A percentile compares a stretch with the other conserved stretches of the same genome.
Conservation (phyloP, 495 filamentous ascomycete genomes). For the Coniosporium apollinis region DNA sequence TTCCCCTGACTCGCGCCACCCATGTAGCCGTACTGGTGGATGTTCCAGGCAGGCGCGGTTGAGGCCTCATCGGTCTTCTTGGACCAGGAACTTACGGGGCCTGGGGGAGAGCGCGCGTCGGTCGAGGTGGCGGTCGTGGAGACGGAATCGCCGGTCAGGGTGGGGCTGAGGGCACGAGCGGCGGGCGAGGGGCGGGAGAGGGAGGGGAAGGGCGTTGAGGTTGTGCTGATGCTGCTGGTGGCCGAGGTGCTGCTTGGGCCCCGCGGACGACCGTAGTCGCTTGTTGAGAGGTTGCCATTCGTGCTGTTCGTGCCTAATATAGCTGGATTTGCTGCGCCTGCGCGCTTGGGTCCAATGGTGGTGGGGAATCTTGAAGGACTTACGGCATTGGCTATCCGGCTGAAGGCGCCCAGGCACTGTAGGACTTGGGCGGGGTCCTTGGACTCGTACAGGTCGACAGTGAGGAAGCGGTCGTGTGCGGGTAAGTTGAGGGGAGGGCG, state of each 20-base stretch:
- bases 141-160: conserved; percentile 28
- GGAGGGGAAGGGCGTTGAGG: conserved; percentile 9
- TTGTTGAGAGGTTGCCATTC: conserved; percentile 11
- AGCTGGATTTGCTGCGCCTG: conserved; percentile 48
- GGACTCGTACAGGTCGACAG: conserved; percentile 87
- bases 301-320: conserved; percentile 42
- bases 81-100: conserved; percentile 73
- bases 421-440: conserved; percentile 97
- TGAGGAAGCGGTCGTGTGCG: conserved; percentile 90
- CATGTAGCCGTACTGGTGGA: conserved; percentile 97
- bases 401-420: conserved; percentile 85
- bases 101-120: conserved; percentile 25
- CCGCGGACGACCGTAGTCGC: conserved; percentile 32
- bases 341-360: conserved; percentile 50
- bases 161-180: conserved; percentile 34
- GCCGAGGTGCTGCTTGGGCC: conserved; percentile 55
- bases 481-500: conserved; percentile 68
- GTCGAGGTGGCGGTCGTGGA: conserved; percentile 19
- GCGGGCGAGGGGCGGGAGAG: conserved; percentile 13
- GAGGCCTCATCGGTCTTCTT: conserved; percentile 61
- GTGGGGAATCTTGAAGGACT: conserved; percentile 57
- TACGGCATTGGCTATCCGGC: conserved; percentile 62
- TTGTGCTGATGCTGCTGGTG: conserved; percentile 35
- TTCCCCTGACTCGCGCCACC: conserved; percentile 94
- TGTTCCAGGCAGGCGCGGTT: conserved; percentile 92